Evolutionary conservation across 176 grass and related monocot species (phyloP).

Genomic region (Raddia guianensis): DNA sequence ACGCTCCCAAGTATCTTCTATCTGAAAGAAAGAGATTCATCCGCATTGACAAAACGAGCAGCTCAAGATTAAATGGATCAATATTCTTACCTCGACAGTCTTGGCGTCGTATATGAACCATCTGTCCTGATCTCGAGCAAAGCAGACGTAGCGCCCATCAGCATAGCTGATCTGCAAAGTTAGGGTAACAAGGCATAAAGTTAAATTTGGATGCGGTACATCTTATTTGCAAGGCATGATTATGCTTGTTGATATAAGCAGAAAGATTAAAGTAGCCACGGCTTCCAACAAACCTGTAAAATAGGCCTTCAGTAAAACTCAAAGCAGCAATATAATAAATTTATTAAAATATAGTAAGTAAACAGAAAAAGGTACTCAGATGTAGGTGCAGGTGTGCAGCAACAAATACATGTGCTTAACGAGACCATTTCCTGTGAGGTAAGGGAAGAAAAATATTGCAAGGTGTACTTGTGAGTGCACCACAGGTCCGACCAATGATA

Average conservation of each 20-base stretch:
- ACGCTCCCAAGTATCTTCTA: slow-evolving; percentile 1
- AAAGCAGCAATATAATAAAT: not conserved
- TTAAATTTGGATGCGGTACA: not conserved
- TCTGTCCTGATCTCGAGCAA: slow-evolving; percentile 18
- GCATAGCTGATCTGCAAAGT: slow-evolving; percentile 1
- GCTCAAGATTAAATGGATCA: not conserved
- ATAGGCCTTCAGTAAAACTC: slow-evolving; percentile 14
- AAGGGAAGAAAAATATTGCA: not conserved
- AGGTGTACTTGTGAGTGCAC: not conserved
- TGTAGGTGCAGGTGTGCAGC: not conserved
- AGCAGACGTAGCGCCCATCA: slow-evolving; percentile 9
- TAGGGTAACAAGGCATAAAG: not conserved
- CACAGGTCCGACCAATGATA: not conserved
- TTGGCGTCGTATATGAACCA: slow-evolving; percentile 5
- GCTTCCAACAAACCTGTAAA: slow-evolving; percentile 2
- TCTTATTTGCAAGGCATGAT: not conserved
- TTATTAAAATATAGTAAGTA: not conserved
- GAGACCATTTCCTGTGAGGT: not conserved
- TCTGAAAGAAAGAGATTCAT: not conserved
- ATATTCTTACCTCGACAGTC: not conserved
- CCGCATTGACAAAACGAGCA: not conserved
- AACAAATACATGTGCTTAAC: not conserved
- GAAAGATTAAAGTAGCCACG: slow-evolving; percentile 1
- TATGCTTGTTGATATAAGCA: not conserved
- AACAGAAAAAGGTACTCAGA: too few species aligned